Base-by-base conservation (phyloP, 2,329 filamentous ascomycete genomes). In the Ophiostoma novo-ulmi region DNA sequence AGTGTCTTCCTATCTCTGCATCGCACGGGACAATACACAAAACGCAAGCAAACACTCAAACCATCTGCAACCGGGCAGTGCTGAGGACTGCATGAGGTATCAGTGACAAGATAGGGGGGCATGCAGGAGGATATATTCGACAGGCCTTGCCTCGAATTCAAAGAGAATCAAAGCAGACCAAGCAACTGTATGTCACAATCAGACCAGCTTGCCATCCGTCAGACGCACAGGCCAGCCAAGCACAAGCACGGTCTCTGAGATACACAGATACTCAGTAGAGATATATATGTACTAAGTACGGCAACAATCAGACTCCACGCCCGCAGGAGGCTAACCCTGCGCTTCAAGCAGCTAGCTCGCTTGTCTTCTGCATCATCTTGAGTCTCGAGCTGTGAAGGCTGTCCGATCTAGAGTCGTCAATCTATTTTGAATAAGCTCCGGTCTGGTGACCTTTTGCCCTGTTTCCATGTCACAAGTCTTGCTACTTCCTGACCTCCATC, bases 171-270 rank as follows among this genome's bases (percentile, higher is more conserved):
- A 58, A 55, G 7, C n/a, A 58, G 17, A 31, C 52, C 22, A 58
- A 48, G 17, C 44, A 44, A 13, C 6, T 17, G 13, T n/a, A 55
- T 22, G 22, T 55, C 48, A 55, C 48, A 55, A 22, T 55, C 48
- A 48, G 41, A 48, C 52, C 52, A 58, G 52, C 52, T 13, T 31
- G 52, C 22, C n/a, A n/a, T 5, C 8, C 22, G 22, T 26, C 52
- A 58, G 22, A 63, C 58, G 58, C 55, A 61, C 55, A 61, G 55
- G 22, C 55, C 55, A 61, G 26, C 58, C 58, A 63, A 63, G 26
- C 55, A 61, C 10, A 61, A 36, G 11, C 26, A 20, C 11, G 22
- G 26, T 31, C 58, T 31, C 26, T 31, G 26, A 63, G 52, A 58
- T 58, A 26, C 22, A 26, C 17, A 44, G 48, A 44, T 17, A 44